Percentiles rank a stretch among this genome's conserved stretches.
These are phyloP conservation scores for Backusella westeae DNA, from an alignment of 192 early-diverging fungal genomes.

Conservation along the genomic window DNA sequence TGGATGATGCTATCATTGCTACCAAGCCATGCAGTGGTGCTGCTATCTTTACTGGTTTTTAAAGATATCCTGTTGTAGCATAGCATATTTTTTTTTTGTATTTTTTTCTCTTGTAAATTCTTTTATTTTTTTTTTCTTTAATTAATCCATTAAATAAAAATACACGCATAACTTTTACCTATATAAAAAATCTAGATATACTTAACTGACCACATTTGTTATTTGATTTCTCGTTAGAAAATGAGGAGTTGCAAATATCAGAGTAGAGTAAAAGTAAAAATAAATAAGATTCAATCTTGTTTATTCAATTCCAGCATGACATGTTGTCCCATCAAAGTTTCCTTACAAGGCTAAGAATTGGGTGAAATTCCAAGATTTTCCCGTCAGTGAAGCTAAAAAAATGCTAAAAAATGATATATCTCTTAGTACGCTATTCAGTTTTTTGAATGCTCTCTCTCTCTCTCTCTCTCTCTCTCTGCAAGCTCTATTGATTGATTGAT, in stretches of 20 bases:
- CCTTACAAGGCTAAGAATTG: background rate
- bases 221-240: background rate
- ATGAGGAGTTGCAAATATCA: background rate
- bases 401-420: background rate
- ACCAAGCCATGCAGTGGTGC: constrained; percentile 45
- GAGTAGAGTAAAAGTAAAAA: background rate
- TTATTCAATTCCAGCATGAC: background rate
- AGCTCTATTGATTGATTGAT: too few species aligned
- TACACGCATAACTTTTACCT: background rate
- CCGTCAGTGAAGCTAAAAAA: background rate
- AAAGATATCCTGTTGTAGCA: background rate
- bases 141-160: background rate
- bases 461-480: too few species aligned
- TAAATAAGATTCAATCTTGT: background rate
- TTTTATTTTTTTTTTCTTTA: background rate
- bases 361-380: constrained; percentile 6
- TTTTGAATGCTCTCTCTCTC: background rate
- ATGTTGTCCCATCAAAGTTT: background rate
- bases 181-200: background rate
- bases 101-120: background rate
- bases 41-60: constrained; percentile 41
- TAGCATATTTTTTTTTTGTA: background rate
- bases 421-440: background rate
- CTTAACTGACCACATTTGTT: background rate
- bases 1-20: constrained; percentile 53